Evolutionary conservation across 2,329 filamentous ascomycete genomes (phyloP), one percentile per base, ranked within the genome.

Genomic region (Zymoseptoria tritici): DNA sequence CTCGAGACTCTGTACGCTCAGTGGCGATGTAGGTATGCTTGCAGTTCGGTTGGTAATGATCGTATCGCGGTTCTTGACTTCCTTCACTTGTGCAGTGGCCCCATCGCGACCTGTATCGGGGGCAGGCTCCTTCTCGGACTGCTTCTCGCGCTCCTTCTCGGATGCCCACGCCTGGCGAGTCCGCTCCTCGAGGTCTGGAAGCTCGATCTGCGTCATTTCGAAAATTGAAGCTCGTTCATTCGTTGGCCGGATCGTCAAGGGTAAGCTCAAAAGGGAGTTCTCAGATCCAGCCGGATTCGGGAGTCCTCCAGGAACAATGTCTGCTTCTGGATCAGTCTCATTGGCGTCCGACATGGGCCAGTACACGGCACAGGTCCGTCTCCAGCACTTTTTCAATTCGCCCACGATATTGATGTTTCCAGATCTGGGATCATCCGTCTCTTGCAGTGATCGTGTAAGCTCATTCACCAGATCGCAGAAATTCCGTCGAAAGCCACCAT

Each of bases 341-440:
- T 63, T 81, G 42, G 86, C 86, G 53, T 90, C 84, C 0, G 85
- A 79, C 0, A 83, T 83, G 63, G 96, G 90, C 93, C 94, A 99
- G 72, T 92, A 96, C 58, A 92, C 78, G 0, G 89, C 86, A 72
- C 92, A 97, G 20, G 94, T 90, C 56, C 92, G 84, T 72, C 92
- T 87, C 94, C 94, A 99, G 72, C 94, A 97, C 72, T 96, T 95
- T 74, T 99, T 99, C 63, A 99, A 78, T 74, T 99, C 94, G 29
- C 88, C 86, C 42, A 99, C 80, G 65, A 97, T 96, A 74, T 97
- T 97, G 60, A 96, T 74, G 68, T 88, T 85, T 54, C 84, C 85
- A 57, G 78, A 79, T 36, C 83, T 82, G 51, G 80, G 77, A 63
- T 80, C 78, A 56, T 76, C 71, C 56, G 82, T 77, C 54, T 75